These are phyloP conservation scores for Bipolaris oryzae DNA, from an alignment of 2,329 filamentous ascomycete species.

Conservation along the genomic window DNA sequence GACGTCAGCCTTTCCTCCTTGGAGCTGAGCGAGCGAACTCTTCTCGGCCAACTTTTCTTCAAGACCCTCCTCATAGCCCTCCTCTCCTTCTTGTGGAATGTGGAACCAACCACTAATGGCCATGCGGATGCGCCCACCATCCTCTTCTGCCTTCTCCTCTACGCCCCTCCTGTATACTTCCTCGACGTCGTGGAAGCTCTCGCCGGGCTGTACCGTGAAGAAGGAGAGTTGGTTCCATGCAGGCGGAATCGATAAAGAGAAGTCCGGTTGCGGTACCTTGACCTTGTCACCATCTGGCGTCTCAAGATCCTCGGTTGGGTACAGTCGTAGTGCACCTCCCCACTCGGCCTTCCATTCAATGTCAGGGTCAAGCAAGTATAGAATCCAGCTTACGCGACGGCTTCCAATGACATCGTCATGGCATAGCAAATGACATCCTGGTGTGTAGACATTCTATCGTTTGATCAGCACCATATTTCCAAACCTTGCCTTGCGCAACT, in stretches of 20 bases:
- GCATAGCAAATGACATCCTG: constrained; percentile 92
- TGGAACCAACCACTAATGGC: constrained; percentile 99
- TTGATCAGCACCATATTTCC: constrained; percentile 18
- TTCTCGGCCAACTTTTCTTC: constrained; percentile 88
- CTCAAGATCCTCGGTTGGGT: constrained; percentile 69
- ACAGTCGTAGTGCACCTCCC: constrained; percentile 90
- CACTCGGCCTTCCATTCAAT: constrained; percentile 87
- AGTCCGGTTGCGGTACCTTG: constrained; percentile 79
- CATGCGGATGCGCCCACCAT: constrained; percentile 86
- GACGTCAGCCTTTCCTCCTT: constrained; percentile 81
- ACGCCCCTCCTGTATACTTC: constrained; percentile 80
- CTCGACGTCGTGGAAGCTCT: constrained; percentile 98
- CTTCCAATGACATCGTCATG: constrained; percentile 99
- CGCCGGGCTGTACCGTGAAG: constrained; percentile 96
- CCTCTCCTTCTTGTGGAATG: constrained; percentile 92
- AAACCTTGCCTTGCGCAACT: constrained; percentile 9
- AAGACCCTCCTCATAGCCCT: constrained; percentile 84
- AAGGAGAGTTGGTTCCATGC: constrained; percentile 98
- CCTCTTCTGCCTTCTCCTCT: constrained; percentile 66
- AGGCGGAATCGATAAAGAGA: constrained; percentile 82
- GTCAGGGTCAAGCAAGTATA: constrained; percentile 94
- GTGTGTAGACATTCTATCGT: constrained; percentile 82
- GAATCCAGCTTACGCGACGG: constrained; percentile 91
- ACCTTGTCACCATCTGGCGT: constrained; percentile 75
- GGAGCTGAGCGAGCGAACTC: constrained; percentile 89